phyloP scores from a whole-genome alignment of 1,139 yeast species.

The Geotrichum armillariae region DNA sequence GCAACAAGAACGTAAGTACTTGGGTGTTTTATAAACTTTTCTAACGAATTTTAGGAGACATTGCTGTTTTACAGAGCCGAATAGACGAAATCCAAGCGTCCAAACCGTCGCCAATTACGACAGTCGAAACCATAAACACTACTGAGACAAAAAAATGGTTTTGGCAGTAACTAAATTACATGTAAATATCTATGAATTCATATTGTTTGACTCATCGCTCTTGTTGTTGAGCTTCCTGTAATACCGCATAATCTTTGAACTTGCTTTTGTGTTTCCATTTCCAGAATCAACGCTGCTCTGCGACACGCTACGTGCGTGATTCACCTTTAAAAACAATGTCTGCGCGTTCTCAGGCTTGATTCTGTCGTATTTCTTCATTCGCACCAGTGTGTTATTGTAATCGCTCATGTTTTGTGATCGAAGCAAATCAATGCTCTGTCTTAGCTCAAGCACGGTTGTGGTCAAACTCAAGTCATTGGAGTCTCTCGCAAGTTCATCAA shows the following conservation, averaged over 20 bases:
- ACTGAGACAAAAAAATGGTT: background rate
- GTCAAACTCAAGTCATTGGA: constrained; percentile 38
- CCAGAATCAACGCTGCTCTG: constrained; percentile 40
- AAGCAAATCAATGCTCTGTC: constrained; percentile 60
- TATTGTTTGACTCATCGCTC: constrained; percentile 3
- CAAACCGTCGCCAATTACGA: background rate
- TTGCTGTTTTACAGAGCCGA: background rate
- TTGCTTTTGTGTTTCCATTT: constrained; percentile 5
- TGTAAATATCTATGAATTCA: no score
- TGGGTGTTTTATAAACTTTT: no score
- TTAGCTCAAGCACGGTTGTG: constrained; percentile 55
- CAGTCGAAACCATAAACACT: background rate
- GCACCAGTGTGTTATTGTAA: constrained; percentile 52
- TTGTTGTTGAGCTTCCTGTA: constrained; percentile 17
- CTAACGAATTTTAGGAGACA: constrained; percentile 4
- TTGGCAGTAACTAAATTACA: background rate
- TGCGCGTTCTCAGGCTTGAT: constrained; percentile 61
- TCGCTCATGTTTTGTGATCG: constrained; percentile 52
- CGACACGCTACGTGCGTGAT: constrained; percentile 41
- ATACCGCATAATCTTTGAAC: constrained; percentile 21
- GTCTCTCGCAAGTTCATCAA: constrained; percentile 43
- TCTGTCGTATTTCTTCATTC: constrained; percentile 62
- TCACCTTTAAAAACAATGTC: constrained; percentile 46
- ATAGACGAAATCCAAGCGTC: background rate
- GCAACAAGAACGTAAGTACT: constrained; percentile 16